phyloP scores from a whole-genome alignment of 2,329 filamentous ascomycete species.

The Fusarium sp. region DNA sequence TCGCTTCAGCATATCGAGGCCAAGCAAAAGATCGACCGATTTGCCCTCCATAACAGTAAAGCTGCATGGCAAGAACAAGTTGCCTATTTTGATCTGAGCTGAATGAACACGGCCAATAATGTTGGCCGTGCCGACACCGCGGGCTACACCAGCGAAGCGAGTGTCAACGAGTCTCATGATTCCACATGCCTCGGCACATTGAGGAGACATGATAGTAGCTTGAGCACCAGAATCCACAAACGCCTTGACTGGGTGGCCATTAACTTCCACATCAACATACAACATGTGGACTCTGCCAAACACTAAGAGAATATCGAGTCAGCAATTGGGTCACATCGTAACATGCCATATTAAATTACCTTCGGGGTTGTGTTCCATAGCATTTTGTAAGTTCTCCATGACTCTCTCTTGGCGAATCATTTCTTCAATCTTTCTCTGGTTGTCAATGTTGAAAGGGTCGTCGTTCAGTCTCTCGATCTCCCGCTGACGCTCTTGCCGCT shows the following conservation, averaged over 20 bases:
- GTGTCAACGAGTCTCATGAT: constrained; percentile 97
- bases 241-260: constrained; percentile 90
- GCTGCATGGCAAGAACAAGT: constrained; percentile 87
- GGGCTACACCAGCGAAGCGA: constrained; percentile 90
- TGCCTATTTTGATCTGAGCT: constrained; percentile 93
- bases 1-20: constrained; percentile 95
- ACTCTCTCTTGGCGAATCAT: constrained; percentile 96
- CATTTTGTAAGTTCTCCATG: constrained; percentile 94
- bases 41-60: constrained; percentile 99
- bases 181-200: constrained; percentile 88
- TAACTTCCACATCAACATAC: constrained; percentile 95
- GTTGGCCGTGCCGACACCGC: constrained; percentile 91
- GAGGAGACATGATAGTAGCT: constrained; percentile 97
- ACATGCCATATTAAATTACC: constrained; percentile 65
- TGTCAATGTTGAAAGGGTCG: constrained; percentile 93
- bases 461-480: constrained; percentile 89
- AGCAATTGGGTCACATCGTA: not conserved
- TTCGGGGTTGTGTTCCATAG: constrained; percentile 97
- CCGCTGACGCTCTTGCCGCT: constrained; percentile 80
- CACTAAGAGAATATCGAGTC: constrained; percentile 62
- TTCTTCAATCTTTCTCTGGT: constrained; percentile 92
- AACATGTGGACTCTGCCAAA: constrained; percentile 97
- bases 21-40: constrained; percentile 90
- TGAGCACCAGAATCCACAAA: constrained; percentile 98
- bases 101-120: constrained; percentile 96